Base-by-base conservation (phyloP, 768 basidiomycete species). In the Ramaria sp. region DNA sequence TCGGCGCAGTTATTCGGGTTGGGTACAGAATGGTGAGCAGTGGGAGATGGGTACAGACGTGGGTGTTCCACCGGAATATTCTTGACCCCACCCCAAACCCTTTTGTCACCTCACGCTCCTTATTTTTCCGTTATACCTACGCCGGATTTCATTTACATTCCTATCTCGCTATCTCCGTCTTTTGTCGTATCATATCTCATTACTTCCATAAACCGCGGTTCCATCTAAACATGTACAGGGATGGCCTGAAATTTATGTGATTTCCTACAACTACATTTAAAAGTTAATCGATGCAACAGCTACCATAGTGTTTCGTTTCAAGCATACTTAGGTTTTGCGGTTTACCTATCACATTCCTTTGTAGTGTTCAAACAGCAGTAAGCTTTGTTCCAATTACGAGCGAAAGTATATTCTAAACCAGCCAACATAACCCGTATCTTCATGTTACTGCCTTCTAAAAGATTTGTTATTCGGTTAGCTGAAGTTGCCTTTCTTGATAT, bases 121-220 rank as follows among this genome's bases (percentile, higher is more conserved):
- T 50, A 50, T 50, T 34, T 37, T 32, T 18, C 18, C 48, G 10
- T 34, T 36, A 32, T 50, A 32, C 16, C 34, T 37, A 10, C 34
- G 48, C 48, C 16, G 48, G 34, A 32, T 32, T 32, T 22, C 28
- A 16, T 32, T 15, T 18, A 2, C 28, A 32, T 32, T 49, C 36
- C 34, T 20, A 22, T 36, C 18, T 50, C 3, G 13, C 34, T 47
- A 24, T 27, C 24, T 47, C 10, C 28, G n/a, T 27, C n/a, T 7
- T n/a, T 18, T 36, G 30, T 50, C 30, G 48, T 50, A 50, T 30
- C 48, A 37, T 50, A 50, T 50, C 34, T 50, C 48, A 25, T 50
- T 25, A 6, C 28, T 50, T 20, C 28, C 48, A 8, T 50, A 18
- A 50, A 50, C 48, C n/a, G 13, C 34, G 48, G 32, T 34, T 50